Evolutionary conservation across 768 basidiomycete genomes (phyloP), one percentile per base, ranked within the genome.

Genomic region (Psilocybe azurescens): DNA sequence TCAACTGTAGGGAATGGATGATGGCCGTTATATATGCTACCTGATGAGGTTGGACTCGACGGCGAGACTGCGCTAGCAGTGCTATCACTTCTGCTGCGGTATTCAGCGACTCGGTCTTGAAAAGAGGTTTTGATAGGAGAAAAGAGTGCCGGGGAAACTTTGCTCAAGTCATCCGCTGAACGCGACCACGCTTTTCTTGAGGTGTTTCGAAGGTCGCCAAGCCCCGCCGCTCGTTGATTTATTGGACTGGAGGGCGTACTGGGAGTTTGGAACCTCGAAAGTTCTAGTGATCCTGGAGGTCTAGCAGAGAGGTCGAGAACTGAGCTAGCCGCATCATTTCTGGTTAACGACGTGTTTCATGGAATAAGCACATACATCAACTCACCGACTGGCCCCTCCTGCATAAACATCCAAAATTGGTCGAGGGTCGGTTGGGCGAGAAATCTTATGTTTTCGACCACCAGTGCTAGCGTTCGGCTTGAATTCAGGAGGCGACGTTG

Each of bases 371-470:
- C 46, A 46, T 30, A 24, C 64, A 62, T 50, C 14, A 56, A 68
- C 88, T 76, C 75, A 89, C 90, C 81, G 82, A 65, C 83, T 81
- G 60, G 80, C 78, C 56, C 77, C 71, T 41, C 73, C 79, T 30
- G 77, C 76, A 66, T 85, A 85, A 1, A 75, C 77, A 65, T 90
- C 86, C 65, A 90, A 74, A 57, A 94, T 89, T 2, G 91, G 93
- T 20, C 92, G 78, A 8, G 91, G 92, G 68, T 94, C 93, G 4
- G 91, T 92, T 1, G 92, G 92, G 50, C 89, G 87, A 33, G 93
- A 94, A 39, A 94, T 94, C 80, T 92, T 93, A 56, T 86, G 89
- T 64, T 89, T 91, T 48, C 73, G 62, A 3, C 70, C 67, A 10
- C 72, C 73, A 30, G 75, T 76, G 56, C 74, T 72, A 28, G 73